phyloP scores from a whole-genome alignment of 2,329 filamentous ascomycete species.

The Cucurbitaria berberidis region DNA sequence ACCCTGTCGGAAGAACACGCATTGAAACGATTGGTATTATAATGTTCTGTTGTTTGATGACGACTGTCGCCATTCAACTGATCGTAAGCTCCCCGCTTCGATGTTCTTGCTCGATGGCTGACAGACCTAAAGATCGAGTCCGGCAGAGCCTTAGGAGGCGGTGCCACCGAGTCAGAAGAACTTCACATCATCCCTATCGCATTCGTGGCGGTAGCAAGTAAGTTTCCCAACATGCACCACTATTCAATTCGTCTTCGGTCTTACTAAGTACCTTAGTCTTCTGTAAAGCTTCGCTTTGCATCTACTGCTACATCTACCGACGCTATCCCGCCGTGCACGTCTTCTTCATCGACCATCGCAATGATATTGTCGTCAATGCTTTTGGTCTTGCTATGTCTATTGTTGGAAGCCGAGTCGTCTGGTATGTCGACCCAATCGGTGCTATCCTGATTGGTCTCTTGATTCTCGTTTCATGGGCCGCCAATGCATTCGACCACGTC shows the following conservation, averaged over 20 bases:
- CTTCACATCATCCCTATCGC: constrained; percentile 62
- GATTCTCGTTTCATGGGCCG: constrained; percentile 66
- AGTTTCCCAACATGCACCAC: constrained; percentile 26
- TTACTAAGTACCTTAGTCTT: constrained; percentile 49
- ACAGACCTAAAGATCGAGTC: constrained; percentile 59
- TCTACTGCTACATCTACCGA: constrained; percentile 61
- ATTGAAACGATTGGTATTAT: constrained; percentile 71
- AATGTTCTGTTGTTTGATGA: constrained; percentile 70
- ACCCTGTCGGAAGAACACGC: constrained; percentile 66
- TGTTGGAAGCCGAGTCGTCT: constrained; percentile 58
- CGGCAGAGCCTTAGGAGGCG: constrained; percentile 57
- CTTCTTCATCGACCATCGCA: constrained; percentile 65
- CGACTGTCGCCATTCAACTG: constrained; percentile 68
- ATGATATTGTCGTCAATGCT: constrained; percentile 62
- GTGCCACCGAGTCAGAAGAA: constrained; percentile 51
- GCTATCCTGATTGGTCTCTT: constrained; percentile 66
- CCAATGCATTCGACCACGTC: constrained; percentile 67
- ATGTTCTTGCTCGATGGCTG: constrained; percentile 11
- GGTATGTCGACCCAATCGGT: constrained; percentile 68
- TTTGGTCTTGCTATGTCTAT: constrained; percentile 64
- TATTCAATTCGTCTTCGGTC: not conserved
- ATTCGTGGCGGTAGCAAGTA: constrained; percentile 62
- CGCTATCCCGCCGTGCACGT: constrained; percentile 63
- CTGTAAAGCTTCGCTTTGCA: constrained; percentile 59
- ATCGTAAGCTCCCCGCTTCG: constrained; percentile 53